Base-by-base conservation (phyloP, 192 early-diverging fungal species). In the Entrophospora sp. region DNA sequence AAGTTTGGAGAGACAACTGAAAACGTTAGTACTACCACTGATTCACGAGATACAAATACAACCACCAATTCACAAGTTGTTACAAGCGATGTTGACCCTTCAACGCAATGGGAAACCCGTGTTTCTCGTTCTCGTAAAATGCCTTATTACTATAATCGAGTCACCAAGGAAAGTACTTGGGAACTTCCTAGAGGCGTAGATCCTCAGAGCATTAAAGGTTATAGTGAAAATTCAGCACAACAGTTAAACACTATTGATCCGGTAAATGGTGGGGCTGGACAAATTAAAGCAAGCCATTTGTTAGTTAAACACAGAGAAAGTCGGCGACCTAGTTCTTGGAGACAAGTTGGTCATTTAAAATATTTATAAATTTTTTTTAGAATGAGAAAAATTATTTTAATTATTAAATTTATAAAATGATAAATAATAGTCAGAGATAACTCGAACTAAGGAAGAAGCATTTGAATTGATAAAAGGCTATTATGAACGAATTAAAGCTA, bases 381-480 rank as follows among this genome's bases (percentile, higher is more conserved):
- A 3, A 14, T 20, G 4, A 25, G n/a, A n/a, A n/a, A n/a, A n/a
- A n/a, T n/a, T n/a, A n/a, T n/a, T 28, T 38, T 27, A 25, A 20
- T 13, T 42, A 28, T 36, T 64, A 5, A 37, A 58, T 58, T 24
- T 35, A 22, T 13, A 20, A 37, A 18, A 12, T 36, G 18, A 22
- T 57, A n/a, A 13, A 18, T 58, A 7, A 27, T 59, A 92, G 86
- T 80, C 81, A 37, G 82, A 79, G n/a, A 95, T 99, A 48, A 93
- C 92, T 0, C 82, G 91, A 10, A 83, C 92, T n/a, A 91, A 90
- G 66, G 88, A 95, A 61, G 93, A 98, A 60, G 97, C 97, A 0
- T 53, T 83, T 1, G 75, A 83, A 35, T 86, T 83, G 31, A 75
- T 98, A 24, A 62, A 74, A 5, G 84, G 66, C 7, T 89, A 89